Conservation (phyloP, 768 basidiomycete species). For the Leccinum boreale region DNA sequence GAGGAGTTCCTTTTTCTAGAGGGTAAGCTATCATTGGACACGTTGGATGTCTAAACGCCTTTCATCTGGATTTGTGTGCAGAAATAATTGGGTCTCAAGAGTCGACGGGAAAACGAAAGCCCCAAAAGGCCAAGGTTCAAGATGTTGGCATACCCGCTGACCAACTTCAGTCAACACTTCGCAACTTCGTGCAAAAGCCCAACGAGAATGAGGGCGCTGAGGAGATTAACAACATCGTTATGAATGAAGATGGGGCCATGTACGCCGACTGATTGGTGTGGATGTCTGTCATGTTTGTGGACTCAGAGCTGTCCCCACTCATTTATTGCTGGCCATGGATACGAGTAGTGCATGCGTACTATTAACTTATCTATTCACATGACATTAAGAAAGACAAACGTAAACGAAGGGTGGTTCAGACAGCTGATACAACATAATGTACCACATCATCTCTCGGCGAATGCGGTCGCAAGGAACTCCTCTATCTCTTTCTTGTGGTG, state of each 20-base stretch:
- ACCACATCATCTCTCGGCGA: conserved; percentile 32
- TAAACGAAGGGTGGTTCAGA: not conserved
- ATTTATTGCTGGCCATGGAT: not conserved
- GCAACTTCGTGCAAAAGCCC: conserved; percentile 43
- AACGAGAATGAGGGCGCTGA: conserved; percentile 22
- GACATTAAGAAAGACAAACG: not conserved
- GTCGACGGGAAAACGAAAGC: conserved; percentile 42
- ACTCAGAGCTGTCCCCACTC: not conserved
- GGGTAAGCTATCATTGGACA: conserved; percentile 39
- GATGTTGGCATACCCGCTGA: conserved; percentile 12
- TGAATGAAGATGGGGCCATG: conserved; percentile 66
- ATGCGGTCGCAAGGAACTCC: conserved; percentile 62
- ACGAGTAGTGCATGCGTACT: not conserved
- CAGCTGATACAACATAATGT: not conserved
- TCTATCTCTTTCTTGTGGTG: conserved; percentile 93
- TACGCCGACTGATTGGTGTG: conserved; percentile 28
- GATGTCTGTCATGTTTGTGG: not conserved
- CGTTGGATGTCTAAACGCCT: not conserved
- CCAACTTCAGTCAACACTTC: conserved; percentile 39
- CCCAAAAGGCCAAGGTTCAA: conserved; percentile 26
- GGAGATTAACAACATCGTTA: conserved; percentile 38
- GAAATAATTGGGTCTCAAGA: conserved; percentile 61
- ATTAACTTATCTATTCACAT: conserved; percentile 8
- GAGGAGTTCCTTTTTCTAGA: conserved; percentile 81
- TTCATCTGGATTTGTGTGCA: conserved; percentile 20